Base-by-base conservation (phyloP, 179 eudicot genomes). In the Actinidia arguta region DNA sequence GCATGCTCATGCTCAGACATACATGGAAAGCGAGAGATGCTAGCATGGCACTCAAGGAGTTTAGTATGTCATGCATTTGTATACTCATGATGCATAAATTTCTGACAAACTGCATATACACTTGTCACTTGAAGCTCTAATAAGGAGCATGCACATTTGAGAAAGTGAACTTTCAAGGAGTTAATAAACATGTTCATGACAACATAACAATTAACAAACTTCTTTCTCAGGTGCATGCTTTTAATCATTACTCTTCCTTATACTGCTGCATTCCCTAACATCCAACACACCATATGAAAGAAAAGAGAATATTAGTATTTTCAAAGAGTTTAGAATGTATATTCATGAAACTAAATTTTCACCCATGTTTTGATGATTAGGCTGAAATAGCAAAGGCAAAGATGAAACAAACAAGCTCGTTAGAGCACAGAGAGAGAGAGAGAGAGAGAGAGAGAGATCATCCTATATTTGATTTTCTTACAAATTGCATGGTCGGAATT, bases 401-500 rank as follows among this genome's bases (percentile, higher is more conserved):
- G 11, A 25, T 18, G 62, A 4, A 16, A 50, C 8, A 24, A 66
- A 55, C 14, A 6, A 0, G 5, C 17, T 16, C 0, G 7, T 2
- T 2, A 48, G 5, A 24, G 9, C n/a, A n/a, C n/a, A n/a, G n/a
- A n/a, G n/a, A n/a, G 27, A 27, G 36, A 51, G 61, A 12, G 68
- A 46, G 61, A 39, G 66, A 20, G 44, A 24, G 20, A 5, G 4
- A n/a, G 20, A 13, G 69, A 51, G 22, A 68, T 47, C 42, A 39
- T 69, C 52, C 70, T n/a, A 69, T 79, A 79, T 69, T 52, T 22
- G 69, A 68, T 69, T n/a, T 9, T 61, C 92, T 88, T 85, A 91
- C 93, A 89, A 63, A 91, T 86, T 81, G 92, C 87, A 46, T 89
- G 87, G 61, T 91, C 93, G 46, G 88, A 83, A 24, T 81, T 84